Base-by-base conservation (phyloP, 208 protist species). In the Novymonas esmeraldas region DNA sequence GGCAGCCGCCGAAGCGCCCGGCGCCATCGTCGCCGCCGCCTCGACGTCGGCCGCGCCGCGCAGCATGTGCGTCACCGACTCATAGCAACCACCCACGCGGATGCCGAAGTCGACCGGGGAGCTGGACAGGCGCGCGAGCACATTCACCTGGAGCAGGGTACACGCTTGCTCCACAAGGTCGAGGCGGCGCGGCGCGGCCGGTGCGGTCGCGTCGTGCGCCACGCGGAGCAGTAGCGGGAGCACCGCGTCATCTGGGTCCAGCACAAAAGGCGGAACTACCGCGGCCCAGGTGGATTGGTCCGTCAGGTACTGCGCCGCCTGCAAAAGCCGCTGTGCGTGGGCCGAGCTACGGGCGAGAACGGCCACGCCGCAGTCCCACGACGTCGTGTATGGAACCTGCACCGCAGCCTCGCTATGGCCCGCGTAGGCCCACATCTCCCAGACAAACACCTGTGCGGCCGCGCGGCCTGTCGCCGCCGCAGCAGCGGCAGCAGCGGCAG, bases 221-320 rank as follows among this genome's bases (percentile, higher is more conserved):
- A 92, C 58, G 14, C 62, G 55, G 4, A 93, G 63, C 24, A 95
- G 77, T 28, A 75, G 64, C 6, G 70, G 24, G 20, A 95, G 67
- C n/a, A 88, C 68, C 18, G 73, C 74, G 10, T 76, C 61, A 24
- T 73, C 60, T 16, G 78, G 67, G 59, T 95, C 89, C 0, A 95
- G 73, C 58, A 89, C 54, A 49, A 89, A 71, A 26, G 74, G 71
- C 22, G 89, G 82, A 41, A 90, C 66, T 14, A 73, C 56, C 2
- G 75, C 64, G 52, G 77, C 82, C 86, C 89, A 95, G 22, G 79
- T 77, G 5, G 83, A 74, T 52, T 92, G 81, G 64, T 93, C 86
- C 6, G 80, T 76, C n/a, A 91, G 57, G 55, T 81, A 92, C 20
- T 78, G 57, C 49, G 85, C 82, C 0, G 78, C 61, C 26, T 62